phyloP scores from a whole-genome alignment of 2,329 filamentous ascomycete genomes.

The Macrophomina tecta region DNA sequence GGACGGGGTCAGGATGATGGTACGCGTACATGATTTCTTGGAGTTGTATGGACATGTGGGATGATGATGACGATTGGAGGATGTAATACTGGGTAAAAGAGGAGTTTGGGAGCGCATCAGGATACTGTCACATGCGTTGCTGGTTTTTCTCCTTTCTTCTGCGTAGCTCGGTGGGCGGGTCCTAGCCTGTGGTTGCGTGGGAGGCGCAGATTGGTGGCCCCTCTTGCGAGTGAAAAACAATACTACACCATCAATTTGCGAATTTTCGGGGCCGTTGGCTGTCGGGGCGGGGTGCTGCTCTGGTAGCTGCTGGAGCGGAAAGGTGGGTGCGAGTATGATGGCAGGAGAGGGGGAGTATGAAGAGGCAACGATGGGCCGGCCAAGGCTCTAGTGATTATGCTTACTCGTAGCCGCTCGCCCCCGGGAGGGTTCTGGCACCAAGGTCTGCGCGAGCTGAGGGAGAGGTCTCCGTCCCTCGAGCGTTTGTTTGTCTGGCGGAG shows the following conservation, averaged over 20 bases:
- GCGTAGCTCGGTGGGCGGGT: not conserved
- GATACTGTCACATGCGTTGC: not conserved
- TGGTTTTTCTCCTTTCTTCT: not conserved
- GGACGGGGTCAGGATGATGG: not conserved
- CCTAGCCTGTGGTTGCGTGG: not conserved
- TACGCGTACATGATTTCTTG: not conserved
- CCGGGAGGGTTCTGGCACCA: too few species aligned
- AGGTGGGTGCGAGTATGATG: too few species aligned
- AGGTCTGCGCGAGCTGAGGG: too few species aligned
- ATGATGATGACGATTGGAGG: not conserved
- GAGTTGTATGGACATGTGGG: not conserved
- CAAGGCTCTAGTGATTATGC: too few species aligned
- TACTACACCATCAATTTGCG: not conserved
- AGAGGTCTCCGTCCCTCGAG: too few species aligned
- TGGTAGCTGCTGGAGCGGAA: too few species aligned
- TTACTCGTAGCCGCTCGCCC: too few species aligned
- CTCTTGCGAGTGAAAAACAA: not conserved
- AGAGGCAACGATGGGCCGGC: too few species aligned
- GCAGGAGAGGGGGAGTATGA: too few species aligned
- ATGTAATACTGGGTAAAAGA: slow-evolving; percentile 1
- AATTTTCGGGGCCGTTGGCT: not conserved
- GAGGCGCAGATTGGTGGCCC: not conserved
- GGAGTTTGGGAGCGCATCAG: slow-evolving; percentile 10
- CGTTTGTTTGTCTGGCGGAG: too few species aligned
- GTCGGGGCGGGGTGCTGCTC: too few species aligned